phyloP scores from a whole-genome alignment of 208 protist genomes.

The Trichomonas gallinae region DNA sequence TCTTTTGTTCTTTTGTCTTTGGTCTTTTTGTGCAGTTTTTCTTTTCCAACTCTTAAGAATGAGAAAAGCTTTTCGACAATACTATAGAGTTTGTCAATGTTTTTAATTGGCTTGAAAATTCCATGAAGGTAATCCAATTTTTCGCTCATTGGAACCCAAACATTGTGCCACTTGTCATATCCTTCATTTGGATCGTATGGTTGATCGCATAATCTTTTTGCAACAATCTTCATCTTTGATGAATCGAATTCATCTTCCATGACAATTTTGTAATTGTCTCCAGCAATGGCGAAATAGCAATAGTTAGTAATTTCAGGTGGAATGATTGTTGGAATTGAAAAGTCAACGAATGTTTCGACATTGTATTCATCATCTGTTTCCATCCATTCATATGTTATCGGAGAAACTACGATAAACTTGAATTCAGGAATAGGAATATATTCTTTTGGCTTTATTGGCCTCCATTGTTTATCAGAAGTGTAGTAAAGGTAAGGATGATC shows the following conservation, averaged over 20 bases:
- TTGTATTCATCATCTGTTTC: neutral
- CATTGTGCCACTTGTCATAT: neutral
- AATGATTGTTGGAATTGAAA: neutral
- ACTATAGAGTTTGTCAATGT: neutral
- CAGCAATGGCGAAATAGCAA: neutral
- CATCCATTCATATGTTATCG: neutral
- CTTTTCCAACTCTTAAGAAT: neutral
- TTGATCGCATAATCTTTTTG: neutral
- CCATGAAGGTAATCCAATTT: neutral
- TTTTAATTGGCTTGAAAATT: neutral
- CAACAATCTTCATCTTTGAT: neutral
- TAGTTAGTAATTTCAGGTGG: neutral
- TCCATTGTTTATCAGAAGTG: neutral
- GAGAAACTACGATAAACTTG: neutral
- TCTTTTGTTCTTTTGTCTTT: neutral
- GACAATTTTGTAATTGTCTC: neutral
- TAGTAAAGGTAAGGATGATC: neutral
- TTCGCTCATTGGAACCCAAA: neutral
- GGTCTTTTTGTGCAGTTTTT: neutral
- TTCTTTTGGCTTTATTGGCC: neutral
- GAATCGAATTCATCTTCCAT: neutral
- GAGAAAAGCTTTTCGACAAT: neutral
- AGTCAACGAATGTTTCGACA: neutral
- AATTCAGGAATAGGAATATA: neutral
- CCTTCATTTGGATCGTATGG: neutral